phyloP scores from a whole-genome alignment of 495 filamentous ascomycete species.

The Neurospora pannonica region DNA sequence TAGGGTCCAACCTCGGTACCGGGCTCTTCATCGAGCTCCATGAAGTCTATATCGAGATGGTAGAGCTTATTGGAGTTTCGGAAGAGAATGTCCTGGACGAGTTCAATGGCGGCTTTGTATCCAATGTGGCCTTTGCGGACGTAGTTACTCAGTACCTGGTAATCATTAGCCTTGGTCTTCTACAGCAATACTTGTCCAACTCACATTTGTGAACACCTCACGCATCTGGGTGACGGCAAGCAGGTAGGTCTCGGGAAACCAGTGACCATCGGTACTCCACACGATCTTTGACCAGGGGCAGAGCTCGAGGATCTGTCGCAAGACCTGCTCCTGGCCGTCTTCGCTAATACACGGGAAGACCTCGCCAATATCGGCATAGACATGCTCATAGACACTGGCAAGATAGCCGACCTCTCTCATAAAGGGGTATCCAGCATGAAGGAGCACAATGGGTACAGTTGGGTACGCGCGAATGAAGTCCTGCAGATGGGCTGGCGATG shows the following conservation, averaged over 20 bases:
- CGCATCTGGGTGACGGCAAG: slow-evolving; percentile 71
- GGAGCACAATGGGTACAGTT: slow-evolving; percentile 63
- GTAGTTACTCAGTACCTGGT: slow-evolving; percentile 52
- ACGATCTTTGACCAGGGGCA: slow-evolving; percentile 68
- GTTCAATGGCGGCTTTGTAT: slow-evolving; percentile 44
- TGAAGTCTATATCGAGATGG: slow-evolving; percentile 38
- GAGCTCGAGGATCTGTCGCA: slow-evolving; percentile 68
- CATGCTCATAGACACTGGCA: slow-evolving; percentile 69
- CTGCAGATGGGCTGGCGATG: slow-evolving; percentile 74
- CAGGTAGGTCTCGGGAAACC: slow-evolving; percentile 75
- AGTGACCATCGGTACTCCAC: slow-evolving; percentile 81
- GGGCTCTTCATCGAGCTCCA: slow-evolving; percentile 18
- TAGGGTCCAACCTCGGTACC: slow-evolving; percentile 6
- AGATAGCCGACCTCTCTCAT: slow-evolving; percentile 77
- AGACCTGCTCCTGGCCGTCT: slow-evolving; percentile 64
- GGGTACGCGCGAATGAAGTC: slow-evolving; percentile 60
- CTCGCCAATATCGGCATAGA: slow-evolving; percentile 78
- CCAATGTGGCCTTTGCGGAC: slow-evolving; percentile 49
- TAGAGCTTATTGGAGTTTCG: slow-evolving; percentile 64
- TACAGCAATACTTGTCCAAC: background rate
- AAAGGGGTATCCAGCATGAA: slow-evolving; percentile 81
- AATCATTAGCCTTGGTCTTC: background rate
- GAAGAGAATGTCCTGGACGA: slow-evolving; percentile 56
- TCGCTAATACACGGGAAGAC: slow-evolving; percentile 77
- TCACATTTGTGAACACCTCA: slow-evolving; percentile 57